A percentile compares a stretch with the other conserved stretches of the same genome.
Evolutionary conservation across 768 basidiomycete genomes (phyloP).

Genomic region (Symmetrospora coprosmae): DNA sequence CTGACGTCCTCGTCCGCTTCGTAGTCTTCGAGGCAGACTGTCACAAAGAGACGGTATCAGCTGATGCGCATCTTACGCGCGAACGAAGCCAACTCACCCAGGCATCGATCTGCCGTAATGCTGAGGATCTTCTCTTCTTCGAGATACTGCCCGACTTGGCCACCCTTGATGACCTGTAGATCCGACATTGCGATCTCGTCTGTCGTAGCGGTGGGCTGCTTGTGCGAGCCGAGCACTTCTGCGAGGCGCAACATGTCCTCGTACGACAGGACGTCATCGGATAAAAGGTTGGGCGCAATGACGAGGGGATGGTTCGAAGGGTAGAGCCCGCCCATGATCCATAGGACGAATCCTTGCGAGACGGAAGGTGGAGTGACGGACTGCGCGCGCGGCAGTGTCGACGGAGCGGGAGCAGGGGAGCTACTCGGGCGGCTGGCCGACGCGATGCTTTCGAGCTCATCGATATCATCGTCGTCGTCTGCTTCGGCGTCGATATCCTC

Average conservation of each 20-base stretch:
- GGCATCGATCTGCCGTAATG: slow-evolving; percentile 56
- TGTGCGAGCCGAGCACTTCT: slow-evolving; percentile 65
- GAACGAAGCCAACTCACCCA: slow-evolving; percentile 44
- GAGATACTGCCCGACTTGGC: slow-evolving; percentile 46
- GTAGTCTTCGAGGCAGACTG: slow-evolving; percentile 77
- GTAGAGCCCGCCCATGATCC: slow-evolving; percentile 58
- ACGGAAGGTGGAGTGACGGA: too few relatives aligned
- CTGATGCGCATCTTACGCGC: neutral
- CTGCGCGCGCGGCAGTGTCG: too few relatives aligned
- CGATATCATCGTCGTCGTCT: too few relatives aligned
- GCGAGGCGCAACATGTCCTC: slow-evolving; percentile 52
- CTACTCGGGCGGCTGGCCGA: too few relatives aligned
- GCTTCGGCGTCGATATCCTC: too few relatives aligned
- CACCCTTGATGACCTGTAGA: slow-evolving; percentile 56
- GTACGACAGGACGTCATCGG: slow-evolving; percentile 43
- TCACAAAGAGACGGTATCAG: slow-evolving; percentile 46
- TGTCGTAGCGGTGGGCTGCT: slow-evolving; percentile 64
- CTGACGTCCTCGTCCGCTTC: slow-evolving; percentile 61
- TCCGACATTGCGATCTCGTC: slow-evolving; percentile 77
- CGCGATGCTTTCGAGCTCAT: too few relatives aligned
- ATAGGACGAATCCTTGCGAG: neutral
- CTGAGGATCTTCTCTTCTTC: slow-evolving; percentile 51
- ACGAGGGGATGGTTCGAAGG: slow-evolving; percentile 78
- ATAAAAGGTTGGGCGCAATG: slow-evolving; percentile 41
- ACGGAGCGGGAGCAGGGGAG: too few relatives aligned